Evolutionary conservation across 2,329 filamentous ascomycete species (phyloP), one percentile per base, ranked within the genome.

Genomic region (Pseudocercospora fuligena): DNA sequence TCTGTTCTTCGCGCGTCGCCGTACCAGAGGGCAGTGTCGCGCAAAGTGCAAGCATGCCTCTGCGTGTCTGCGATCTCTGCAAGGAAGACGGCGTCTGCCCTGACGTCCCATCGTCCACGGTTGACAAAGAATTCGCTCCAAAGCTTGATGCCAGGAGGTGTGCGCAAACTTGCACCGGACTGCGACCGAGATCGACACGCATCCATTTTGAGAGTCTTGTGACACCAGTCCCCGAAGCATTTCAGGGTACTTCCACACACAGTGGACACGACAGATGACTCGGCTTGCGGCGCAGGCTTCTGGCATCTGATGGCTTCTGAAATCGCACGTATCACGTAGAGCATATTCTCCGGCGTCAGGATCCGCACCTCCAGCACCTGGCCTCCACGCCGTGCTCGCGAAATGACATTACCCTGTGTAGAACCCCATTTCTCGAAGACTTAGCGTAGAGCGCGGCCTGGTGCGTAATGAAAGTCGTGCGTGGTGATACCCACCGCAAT

Each of bases 181-280:
- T 64, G 59, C 49, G 59, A 66, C 61, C 60, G 58, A 65, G 65
- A 63, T 67, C 67, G 63, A 43, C 67, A 53, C 62, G 60, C 60
- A 53, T 46, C 46, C 67, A 54, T 47, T 58, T 53, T 43, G 25
- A 63, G 54, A 27, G 46, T 33, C 64, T 56, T 64, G 67, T 66
- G 64, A 65, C 65, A 69, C 65, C 43, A 29, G 56, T 23, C 43
- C 60, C 56, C 25, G 36, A 54, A 40, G 40, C 47, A 63, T 58
- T 59, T 36, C 51, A 29, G 40, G 59, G 47, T 36, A 29, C 21
- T 60, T 47, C 27, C 56, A 36, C 53, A 31, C 23, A n/a, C 53
- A 16, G 25, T 19, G 49, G 49, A 53, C 49, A 53, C 49, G 49
- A 53, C 40, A 62, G 51, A 57, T 61, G 59, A 53, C 59, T 66